Percentiles rank a stretch among this genome's conserved stretches.
phyloP scores from a whole-genome alignment of 2,329 filamentous ascomycete species.

The Colletotrichum musae region DNA sequence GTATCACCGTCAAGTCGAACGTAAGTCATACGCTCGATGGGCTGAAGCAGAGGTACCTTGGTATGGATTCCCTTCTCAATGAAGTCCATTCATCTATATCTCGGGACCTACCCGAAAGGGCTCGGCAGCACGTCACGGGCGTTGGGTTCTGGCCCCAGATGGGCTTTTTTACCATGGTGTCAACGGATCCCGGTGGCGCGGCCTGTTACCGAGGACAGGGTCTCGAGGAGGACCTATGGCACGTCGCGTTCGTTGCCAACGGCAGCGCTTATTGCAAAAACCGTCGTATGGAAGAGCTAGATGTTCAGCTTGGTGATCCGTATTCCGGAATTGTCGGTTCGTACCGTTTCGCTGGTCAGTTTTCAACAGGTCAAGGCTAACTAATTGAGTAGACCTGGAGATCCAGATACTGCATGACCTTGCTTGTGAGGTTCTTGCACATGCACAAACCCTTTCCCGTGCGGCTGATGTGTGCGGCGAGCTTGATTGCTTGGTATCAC shows the following conservation, averaged over 20 bases:
- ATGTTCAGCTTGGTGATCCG: constrained; percentile 85
- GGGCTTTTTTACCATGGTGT: constrained; percentile 86
- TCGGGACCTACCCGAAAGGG: constrained; percentile 72
- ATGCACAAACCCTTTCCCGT: constrained; percentile 74
- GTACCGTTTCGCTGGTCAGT: background rate
- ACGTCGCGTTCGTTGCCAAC: constrained; percentile 81
- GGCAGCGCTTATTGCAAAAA: constrained; percentile 90
- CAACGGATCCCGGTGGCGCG: constrained; percentile 61
- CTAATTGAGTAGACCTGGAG: constrained; percentile 75
- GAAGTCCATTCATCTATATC: constrained; percentile 77
- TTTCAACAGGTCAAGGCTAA: constrained; percentile 3
- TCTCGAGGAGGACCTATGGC: constrained; percentile 75
- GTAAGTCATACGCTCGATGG: constrained; percentile 83
- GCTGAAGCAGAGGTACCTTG: constrained; percentile 83
- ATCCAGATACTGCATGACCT: constrained; percentile 89
- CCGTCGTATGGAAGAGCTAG: constrained; percentile 82
- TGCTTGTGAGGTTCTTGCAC: constrained; percentile 77
- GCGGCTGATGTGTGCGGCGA: constrained; percentile 89
- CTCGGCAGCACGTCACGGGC: constrained; percentile 70
- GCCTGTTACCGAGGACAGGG: constrained; percentile 75
- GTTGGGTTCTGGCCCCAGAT: constrained; percentile 94
- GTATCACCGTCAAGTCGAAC: constrained; percentile 80
- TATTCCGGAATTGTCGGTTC: constrained; percentile 86
- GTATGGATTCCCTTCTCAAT: constrained; percentile 81
- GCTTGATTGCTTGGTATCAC: constrained; percentile 86